phyloP scores from a whole-genome alignment of 2,329 filamentous ascomycete genomes.

The Botrytis squamosa region DNA sequence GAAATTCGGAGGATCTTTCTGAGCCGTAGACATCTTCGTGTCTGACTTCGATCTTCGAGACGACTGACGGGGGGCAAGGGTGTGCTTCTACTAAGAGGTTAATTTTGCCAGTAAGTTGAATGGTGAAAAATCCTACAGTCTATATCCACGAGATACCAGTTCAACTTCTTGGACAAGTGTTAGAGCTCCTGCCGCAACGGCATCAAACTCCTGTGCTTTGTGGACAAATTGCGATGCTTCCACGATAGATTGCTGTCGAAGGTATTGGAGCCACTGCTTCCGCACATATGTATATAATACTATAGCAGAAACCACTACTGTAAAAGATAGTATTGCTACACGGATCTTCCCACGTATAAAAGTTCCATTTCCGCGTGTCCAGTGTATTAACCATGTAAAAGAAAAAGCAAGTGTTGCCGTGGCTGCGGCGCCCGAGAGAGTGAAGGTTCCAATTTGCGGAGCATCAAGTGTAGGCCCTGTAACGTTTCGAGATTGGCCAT shows the following conservation, averaged over 20 bases:
- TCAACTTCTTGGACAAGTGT: constrained; percentile 93
- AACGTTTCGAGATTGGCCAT: constrained; percentile 31
- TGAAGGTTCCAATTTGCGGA: constrained; percentile 47
- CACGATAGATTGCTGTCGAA: constrained; percentile 71
- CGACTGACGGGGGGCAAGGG: constrained; percentile 90
- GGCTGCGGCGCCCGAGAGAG: constrained; percentile 62
- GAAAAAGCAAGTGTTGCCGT: constrained; percentile 62
- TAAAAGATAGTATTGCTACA: constrained; percentile 47
- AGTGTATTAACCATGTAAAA: constrained; percentile 63
- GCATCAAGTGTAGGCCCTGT: constrained; percentile 26
- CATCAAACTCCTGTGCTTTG: constrained; percentile 78
- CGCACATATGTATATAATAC: constrained; percentile 70
- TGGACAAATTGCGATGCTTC: constrained; percentile 68
- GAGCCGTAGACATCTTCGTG: constrained; percentile 74
- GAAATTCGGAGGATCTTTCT: constrained; percentile 72
- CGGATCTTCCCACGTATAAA: constrained; percentile 57
- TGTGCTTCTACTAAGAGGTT: constrained; percentile 61
- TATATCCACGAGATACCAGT: constrained; percentile 85
- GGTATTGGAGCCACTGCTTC: constrained; percentile 77
- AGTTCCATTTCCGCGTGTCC: constrained; percentile 56
- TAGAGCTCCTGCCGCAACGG: constrained; percentile 70
- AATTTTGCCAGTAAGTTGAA: constrained; percentile 16
- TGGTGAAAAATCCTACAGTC: constrained; percentile 58
- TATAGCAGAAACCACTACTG: constrained; percentile 51
- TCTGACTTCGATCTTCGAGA: constrained; percentile 79